These are phyloP conservation scores for Symbiodinium natans DNA, from an alignment of 73 alveolate genomes.

Conservation along the genomic window DNA sequence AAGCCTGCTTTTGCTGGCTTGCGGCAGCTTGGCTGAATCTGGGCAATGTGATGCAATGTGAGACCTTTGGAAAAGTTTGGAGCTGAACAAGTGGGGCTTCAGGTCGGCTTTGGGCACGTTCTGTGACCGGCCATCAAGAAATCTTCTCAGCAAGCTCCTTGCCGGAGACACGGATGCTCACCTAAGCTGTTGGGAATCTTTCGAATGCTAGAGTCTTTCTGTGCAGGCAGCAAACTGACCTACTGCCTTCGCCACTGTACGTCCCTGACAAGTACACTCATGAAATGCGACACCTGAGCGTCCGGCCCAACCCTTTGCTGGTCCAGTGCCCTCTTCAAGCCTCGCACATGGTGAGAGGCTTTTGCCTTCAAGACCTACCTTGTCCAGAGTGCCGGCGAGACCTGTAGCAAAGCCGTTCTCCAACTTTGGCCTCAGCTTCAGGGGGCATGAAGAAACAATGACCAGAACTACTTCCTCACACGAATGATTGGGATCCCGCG, in stretches of 20 bases:
- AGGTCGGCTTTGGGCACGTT: too few relatives aligned
- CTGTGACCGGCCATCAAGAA: not conserved
- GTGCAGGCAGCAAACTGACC: not conserved
- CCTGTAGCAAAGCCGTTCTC: conserved; percentile 78
- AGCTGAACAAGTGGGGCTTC: not conserved
- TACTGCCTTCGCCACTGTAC: not conserved
- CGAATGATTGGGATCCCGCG: too few relatives aligned
- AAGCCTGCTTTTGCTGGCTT: not conserved
- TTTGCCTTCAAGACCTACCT: not conserved
- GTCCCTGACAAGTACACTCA: not conserved
- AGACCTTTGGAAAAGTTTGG: not conserved
- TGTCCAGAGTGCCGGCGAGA: not conserved
- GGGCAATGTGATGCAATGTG: not conserved
- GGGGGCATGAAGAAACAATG: too few relatives aligned
- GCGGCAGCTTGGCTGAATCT: not conserved
- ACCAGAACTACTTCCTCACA: too few relatives aligned
- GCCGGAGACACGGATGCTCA: conserved; percentile 31
- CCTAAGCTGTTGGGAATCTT: not conserved
- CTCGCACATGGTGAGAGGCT: not conserved
- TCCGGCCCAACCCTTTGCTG: conserved; percentile 69
- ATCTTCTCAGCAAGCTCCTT: conserved; percentile 26
- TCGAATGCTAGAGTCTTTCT: not conserved
- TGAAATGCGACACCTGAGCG: not conserved
- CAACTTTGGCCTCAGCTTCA: too few relatives aligned
- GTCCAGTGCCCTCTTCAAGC: conserved; percentile 81